Evolutionary conservation across 2,329 filamentous ascomycete genomes (phyloP), one percentile per base, ranked within the genome.

Genomic region (Fusarium avenaceum): DNA sequence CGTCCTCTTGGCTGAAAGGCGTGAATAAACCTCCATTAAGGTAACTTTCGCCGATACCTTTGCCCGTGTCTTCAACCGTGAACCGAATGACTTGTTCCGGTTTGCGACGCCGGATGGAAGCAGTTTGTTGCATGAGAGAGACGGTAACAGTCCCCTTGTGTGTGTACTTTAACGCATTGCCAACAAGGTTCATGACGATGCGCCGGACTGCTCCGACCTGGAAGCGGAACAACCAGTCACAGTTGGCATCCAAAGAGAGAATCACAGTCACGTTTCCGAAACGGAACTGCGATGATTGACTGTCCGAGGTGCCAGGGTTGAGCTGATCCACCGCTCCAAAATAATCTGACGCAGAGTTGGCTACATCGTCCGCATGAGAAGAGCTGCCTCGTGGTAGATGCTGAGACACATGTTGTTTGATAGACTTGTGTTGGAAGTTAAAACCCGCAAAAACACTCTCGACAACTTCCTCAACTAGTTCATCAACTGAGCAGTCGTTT

Each of bases 131-230:
- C 9, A 20, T 28, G 28, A 53, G 50, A 0, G 30, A 45, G 7
- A 53, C 7, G 7, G 14, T 35, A 10, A 53, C 28, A 6, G 20
- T 38, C 0, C 50, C 50, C 0, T 11, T 11, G 1, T 0, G 4
- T n/a, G 45, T 26, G 33, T 88, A 90, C 68, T 90, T 90, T 67
- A 90, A 80, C 0, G 87, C 80, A 70, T 90, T 90, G 11, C 86
- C 86, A n/a, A 89, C 83, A 0, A 90, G 65, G 56, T 90, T 90
- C 85, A 89, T 87, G 20, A 89, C 78, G 30, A 90, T 84, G 1
- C 86, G 81, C 17, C 80, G 75, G 7, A 81, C 60, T 0, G 80
- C 80, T 3, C 87, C 87, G 0, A 84, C 80, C 38, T 87, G 83
- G 0, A 84, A 82, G n/a, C 82, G 77, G 67, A 87, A 88, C 1